phyloP scores from a whole-genome alignment of 345 rosid species.

The Punica granatum region DNA sequence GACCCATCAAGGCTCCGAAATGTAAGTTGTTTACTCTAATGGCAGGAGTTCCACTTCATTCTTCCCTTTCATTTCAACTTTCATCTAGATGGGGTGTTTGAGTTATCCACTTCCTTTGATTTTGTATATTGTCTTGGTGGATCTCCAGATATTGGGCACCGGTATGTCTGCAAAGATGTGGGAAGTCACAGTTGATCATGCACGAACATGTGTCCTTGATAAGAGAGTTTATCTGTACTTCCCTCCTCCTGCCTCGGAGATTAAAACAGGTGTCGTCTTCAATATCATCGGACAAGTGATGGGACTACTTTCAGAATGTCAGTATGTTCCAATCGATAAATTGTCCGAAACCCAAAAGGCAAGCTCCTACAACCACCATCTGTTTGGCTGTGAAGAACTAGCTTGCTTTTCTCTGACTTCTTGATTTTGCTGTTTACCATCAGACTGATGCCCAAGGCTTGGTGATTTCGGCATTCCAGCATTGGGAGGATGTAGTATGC shows the following conservation, averaged over 20 bases:
- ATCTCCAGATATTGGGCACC: constrained; percentile 75
- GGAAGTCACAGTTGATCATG: constrained; percentile 90
- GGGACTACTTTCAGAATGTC: constrained; percentile 68
- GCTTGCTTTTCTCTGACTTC: constrained; percentile 8
- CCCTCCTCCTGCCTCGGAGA: constrained; percentile 39
- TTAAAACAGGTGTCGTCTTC: constrained; percentile 79
- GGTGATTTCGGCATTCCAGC: constrained; percentile 63
- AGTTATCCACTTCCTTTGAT: background rate
- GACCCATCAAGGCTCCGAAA: constrained; percentile 72
- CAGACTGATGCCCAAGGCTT: constrained; percentile 64
- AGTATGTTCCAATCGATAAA: constrained; percentile 53
- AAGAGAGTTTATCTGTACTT: constrained; percentile 52
- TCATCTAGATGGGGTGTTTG: background rate
- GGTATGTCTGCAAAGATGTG: constrained; percentile 99
- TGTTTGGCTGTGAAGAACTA: background rate
- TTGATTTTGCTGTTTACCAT: constrained; percentile 4
- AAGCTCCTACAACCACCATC: constrained; percentile 17
- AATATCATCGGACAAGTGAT: constrained; percentile 83
- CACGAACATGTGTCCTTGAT: constrained; percentile 72
- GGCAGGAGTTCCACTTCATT: background rate
- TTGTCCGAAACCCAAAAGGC: constrained; percentile 83
- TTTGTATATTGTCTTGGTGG: background rate
- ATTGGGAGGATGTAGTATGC: constrained; percentile 49
- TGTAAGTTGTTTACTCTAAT: constrained; percentile 32
- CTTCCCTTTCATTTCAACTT: background rate